phyloP scores from a whole-genome alignment of 768 basidiomycete genomes.

The Podaxis pistillaris region DNA sequence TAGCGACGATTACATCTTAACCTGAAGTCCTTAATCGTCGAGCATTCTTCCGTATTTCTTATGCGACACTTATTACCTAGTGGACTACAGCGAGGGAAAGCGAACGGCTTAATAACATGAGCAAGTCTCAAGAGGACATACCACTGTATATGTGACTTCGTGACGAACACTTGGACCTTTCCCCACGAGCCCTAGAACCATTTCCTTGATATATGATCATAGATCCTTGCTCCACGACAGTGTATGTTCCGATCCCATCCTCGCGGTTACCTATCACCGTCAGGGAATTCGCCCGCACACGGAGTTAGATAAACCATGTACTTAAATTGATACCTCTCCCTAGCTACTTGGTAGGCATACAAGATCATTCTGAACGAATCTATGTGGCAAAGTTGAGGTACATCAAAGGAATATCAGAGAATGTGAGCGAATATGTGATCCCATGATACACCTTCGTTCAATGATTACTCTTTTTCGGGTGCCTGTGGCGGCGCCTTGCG shows the following conservation, averaged over 20 bases:
- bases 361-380: not conserved
- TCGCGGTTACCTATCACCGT: not conserved
- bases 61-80: not conserved
- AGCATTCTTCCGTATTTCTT: not conserved
- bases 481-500: conserved; percentile 33
- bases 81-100: not conserved
- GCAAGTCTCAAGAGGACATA: not conserved
- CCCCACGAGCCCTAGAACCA: not conserved
- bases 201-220: not conserved
- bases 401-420: not conserved
- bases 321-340: not conserved
- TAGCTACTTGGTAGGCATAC: not conserved
- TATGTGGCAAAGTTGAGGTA: not conserved
- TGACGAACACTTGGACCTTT: not conserved
- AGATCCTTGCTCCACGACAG: not conserved
- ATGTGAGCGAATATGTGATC: not conserved
- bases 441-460: not conserved
- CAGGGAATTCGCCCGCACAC: not conserved
- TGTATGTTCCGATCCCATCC: not conserved
- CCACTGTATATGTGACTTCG: not conserved
- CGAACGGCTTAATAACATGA: not conserved
- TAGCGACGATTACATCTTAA: not conserved
- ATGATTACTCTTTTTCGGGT: conserved; percentile 26
- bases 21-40: not conserved
- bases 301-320: not conserved